phyloP scores from a whole-genome alignment of 1,284 basidiomycete genomes.

The Trichosporon faecale region DNA sequence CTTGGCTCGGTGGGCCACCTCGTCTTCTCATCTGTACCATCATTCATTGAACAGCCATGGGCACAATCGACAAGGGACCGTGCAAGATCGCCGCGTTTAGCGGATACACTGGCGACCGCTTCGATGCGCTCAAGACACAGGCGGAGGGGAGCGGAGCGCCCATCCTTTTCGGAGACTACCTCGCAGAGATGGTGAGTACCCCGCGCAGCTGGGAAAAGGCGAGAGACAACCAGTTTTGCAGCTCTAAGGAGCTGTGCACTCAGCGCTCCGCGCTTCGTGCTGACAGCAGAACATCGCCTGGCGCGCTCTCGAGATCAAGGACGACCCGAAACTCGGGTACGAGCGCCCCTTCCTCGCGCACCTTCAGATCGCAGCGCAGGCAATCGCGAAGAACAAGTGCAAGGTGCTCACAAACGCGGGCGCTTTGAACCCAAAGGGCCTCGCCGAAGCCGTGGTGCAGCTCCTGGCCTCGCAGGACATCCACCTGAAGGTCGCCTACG shows the following conservation, averaged over 20 bases:
- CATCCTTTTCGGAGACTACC: slow-evolving; percentile 27
- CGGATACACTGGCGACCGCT: slow-evolving; percentile 18
- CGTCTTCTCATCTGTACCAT: neutral
- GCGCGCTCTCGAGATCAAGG: slow-evolving; percentile 26
- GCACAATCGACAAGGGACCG: slow-evolving; percentile 6
- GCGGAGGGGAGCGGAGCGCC: slow-evolving; percentile 15
- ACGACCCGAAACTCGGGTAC: slow-evolving; percentile 25
- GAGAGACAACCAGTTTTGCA: too few species aligned
- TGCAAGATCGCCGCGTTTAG: slow-evolving; percentile 27
- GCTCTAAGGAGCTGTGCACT: too few species aligned
- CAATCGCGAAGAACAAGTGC: slow-evolving; percentile 21
- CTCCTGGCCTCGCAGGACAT: slow-evolving; percentile 16
- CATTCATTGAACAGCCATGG: neutral
- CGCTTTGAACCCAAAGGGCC: slow-evolving; percentile 27
- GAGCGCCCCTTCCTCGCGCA: slow-evolving; percentile 27
- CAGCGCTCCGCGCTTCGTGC: neutral
- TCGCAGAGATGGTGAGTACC: slow-evolving; percentile 24
- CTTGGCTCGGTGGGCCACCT: neutral
- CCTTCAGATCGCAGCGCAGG: slow-evolving; percentile 19
- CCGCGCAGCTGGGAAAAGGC: too few species aligned
- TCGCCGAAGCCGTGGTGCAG: slow-evolving; percentile 19
- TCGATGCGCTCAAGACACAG: slow-evolving; percentile 19
- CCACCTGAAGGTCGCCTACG: slow-evolving; percentile 19
- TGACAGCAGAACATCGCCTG: slow-evolving; percentile 26
- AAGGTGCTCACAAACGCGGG: slow-evolving; percentile 31